Evolutionary conservation across 2,329 filamentous ascomycete species (phyloP), one percentile per base, ranked within the genome.

Genomic region (Ophiosphaerella narmari): DNA sequence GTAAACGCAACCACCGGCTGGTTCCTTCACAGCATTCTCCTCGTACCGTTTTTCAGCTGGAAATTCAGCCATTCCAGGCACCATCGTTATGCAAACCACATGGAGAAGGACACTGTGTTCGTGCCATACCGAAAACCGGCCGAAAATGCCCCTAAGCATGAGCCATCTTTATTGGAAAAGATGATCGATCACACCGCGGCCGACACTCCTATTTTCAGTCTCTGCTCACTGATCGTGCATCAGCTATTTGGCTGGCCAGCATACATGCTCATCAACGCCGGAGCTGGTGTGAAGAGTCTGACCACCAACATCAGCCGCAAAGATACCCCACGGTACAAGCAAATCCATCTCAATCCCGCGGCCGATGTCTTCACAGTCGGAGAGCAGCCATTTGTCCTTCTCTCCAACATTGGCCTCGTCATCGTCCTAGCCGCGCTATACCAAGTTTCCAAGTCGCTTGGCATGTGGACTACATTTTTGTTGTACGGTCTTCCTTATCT

Each of bases 31-130:
- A 87, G 83, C 6, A 77, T 80, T 51, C 78, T 89, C 34, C 71
- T 87, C 54, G 86, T 87, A 2, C 87, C 87, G 3, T 90, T 86
- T 75, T 89, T 88, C 75, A 85, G 82, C 41, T 90, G 87, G 87
- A 85, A 87, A 74, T 85, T 84, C 68, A 86, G 82, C 29, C 87
- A 90, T 71, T 80, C 81, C 51, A 81, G 86, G 43, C 87, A 90
- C 73, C 87, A 90, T 75, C 82, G 82, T 58, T 86, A 83, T 72
- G 85, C 84, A 38, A 84, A 84, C 57, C 82, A 88, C 74, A 84
- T 87, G 75, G 80, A 85, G 50, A 85, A 84, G 75, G 86, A 88
- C 68, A 72, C 67, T n/a, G 70, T 68, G 11, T 75, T 72, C 36
- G 72, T 74, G 1, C 73, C 73, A 7, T 58, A 54, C 43, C 59